These are phyloP conservation scores for Furcasterigmium furcatum DNA, from an alignment of 2,329 filamentous ascomycete genomes.

Conservation along the genomic window DNA sequence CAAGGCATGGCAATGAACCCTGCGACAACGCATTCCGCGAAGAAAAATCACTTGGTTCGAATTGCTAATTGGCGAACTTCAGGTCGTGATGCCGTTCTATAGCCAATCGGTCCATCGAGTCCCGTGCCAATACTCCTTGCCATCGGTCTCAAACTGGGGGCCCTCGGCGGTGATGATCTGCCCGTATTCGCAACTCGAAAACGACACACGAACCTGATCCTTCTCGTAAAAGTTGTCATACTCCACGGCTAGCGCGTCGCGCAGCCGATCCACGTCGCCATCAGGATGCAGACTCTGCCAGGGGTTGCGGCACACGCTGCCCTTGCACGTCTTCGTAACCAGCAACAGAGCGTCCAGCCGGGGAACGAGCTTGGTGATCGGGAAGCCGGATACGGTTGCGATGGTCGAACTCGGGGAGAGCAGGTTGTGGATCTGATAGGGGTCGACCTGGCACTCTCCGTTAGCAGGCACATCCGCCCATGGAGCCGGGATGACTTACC, in stretches of 20 bases:
- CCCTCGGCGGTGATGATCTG: conserved; percentile 35
- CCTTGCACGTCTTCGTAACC: conserved; percentile 59
- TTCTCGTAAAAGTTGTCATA: conserved; percentile 53
- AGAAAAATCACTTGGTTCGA: too few species aligned
- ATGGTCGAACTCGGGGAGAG: neutral
- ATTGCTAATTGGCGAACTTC: too few species aligned
- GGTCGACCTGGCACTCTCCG: conserved; percentile 37
- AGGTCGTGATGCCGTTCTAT: too few species aligned
- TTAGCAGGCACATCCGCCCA: neutral
- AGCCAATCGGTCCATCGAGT: conserved; percentile 20
- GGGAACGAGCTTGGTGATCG: conserved; percentile 29
- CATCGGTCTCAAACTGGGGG: conserved; percentile 32
- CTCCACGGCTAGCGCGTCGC: conserved; percentile 40
- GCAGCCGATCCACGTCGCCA: conserved; percentile 45
- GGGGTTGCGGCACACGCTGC: conserved; percentile 47
- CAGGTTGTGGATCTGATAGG: conserved; percentile 47
- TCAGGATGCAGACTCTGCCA: conserved; percentile 55
- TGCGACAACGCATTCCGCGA: too few species aligned
- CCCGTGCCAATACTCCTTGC: conserved; percentile 17
- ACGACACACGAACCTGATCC: conserved; percentile 43
- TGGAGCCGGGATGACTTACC: conserved; percentile 25
- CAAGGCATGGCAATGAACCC: too few species aligned
- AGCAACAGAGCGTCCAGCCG: conserved; percentile 57
- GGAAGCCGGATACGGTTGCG: neutral
- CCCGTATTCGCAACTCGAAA: conserved; percentile 42